Base-by-base conservation (phyloP, 345 rosid genomes). In the Citrus australasica region DNA sequence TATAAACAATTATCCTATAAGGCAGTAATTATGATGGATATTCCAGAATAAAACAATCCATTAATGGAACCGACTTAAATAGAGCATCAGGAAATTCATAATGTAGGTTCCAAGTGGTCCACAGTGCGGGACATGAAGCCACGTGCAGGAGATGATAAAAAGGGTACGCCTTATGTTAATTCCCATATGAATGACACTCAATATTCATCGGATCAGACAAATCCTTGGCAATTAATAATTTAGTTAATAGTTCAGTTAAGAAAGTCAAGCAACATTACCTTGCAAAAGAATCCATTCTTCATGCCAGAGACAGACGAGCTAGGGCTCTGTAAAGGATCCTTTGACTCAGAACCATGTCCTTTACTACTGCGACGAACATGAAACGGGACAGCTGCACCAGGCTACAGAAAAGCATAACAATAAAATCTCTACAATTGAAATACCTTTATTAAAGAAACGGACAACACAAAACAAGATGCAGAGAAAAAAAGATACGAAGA, bases 321-420 rank as follows among this genome's bases (percentile, higher is more conserved):
- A 46, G 91, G 88, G 81, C 86, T 84, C 79, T 80, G 82, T 74
- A 73, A 72, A 13, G 80, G 85, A 86, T 89, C 90, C 75, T 84
- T 87, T 69, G 77, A 74, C 56, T 86, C 92, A 40, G 80, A 85
- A 58, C 77, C 78, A 53, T 65, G 68, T 35, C 25, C 67, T 84
- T 86, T 83, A 33, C 81, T 85, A 22, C 77, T 82, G 9, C 78
- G 74, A 81, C 71, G 77, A 63, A 82, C 79, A 32, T 80, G 71
- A 77, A 81, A 85, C 19, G 88, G 79, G 53, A 82, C 42, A 42
- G 82, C 89, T n/a, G 79, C 83, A 42, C 83, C 89, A 59, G 80
- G 67, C 89, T 90, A 85, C 87, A 79, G 17, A 38, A 64, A 67
- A 14, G 46, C 66, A 80, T 53, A 62, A 8, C 19, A 67, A 67